These are phyloP conservation scores for Wickerhamomyces queroliae DNA, from an alignment of 805 yeast genomes.

Conservation along the genomic window DNA sequence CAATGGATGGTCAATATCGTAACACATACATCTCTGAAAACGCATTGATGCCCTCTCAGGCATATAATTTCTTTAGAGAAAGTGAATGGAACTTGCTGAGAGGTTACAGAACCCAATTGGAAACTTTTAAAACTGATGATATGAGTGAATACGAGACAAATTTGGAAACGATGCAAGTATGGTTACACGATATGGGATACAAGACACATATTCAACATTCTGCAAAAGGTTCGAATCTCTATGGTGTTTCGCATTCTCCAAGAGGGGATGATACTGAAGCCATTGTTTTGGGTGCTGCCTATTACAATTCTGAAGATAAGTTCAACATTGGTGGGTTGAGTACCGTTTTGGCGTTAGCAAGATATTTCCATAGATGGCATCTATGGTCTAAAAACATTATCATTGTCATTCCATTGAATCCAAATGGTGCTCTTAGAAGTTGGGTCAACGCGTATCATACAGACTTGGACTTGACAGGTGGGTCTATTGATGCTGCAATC, in stretches of 20 bases:
- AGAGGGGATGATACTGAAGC: slow-evolving; percentile 96
- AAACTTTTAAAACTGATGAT: slow-evolving; percentile 24
- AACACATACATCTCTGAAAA: slow-evolving; percentile 88
- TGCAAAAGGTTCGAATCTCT: slow-evolving; percentile 44
- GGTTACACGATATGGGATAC: slow-evolving; percentile 72
- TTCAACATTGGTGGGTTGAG: slow-evolving; percentile 80
- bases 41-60: slow-evolving; percentile 96
- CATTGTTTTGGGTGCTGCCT: slow-evolving; percentile 85
- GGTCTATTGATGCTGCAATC: slow-evolving; percentile 87
- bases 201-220: slow-evolving; percentile 44
- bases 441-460: slow-evolving; percentile 97
- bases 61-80: slow-evolving; percentile 84
- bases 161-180: slow-evolving; percentile 34
- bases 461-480: slow-evolving; percentile 80
- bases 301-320: slow-evolving; percentile 61
- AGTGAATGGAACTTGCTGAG: slow-evolving; percentile 90
- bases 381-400: slow-evolving; percentile 95
- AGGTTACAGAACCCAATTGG: slow-evolving; percentile 59
- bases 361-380: slow-evolving; percentile 80
- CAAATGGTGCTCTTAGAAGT: slow-evolving; percentile 58
- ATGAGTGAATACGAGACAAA: slow-evolving; percentile 32
- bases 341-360: slow-evolving; percentile 62
- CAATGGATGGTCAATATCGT: slow-evolving; percentile 77
- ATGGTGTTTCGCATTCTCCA: slow-evolving; percentile 86
- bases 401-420: slow-evolving; percentile 73